Percentiles rank a stretch among this genome's conserved stretches.
Evolutionary conservation across 306 rosid species (phyloP).

Genomic region (Luffa aegyptiaca): DNA sequence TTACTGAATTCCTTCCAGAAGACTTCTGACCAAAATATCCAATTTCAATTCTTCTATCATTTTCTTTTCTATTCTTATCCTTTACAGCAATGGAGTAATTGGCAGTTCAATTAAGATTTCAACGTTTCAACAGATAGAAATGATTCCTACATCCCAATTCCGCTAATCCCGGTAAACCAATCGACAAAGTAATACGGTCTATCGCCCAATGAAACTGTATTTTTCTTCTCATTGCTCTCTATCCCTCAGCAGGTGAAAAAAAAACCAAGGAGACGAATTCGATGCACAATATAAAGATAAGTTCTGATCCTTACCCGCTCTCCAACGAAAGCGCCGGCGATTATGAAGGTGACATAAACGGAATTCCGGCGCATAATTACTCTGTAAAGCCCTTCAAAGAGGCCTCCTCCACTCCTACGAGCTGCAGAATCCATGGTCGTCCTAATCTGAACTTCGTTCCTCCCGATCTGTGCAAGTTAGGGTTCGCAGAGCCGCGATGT

Average conservation of each 20-base stretch:
- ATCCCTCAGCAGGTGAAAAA: background rate
- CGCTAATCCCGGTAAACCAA: background rate
- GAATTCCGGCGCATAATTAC: slow-evolving; percentile 97
- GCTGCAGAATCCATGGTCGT: slow-evolving; percentile 50
- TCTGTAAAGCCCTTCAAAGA: slow-evolving; percentile 67
- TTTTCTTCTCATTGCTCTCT: background rate
- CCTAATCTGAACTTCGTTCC: background rate
- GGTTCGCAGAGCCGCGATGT: slow-evolving; percentile 10
- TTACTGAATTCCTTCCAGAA: background rate
- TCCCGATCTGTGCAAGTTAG: slow-evolving; percentile 23
- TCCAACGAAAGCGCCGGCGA: slow-evolving; percentile 90
- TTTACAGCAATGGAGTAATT: background rate
- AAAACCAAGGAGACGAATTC: background rate
- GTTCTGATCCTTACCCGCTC: slow-evolving; percentile 55
- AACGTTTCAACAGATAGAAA: background rate
- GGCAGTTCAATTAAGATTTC: background rate
- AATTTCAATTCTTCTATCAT: background rate
- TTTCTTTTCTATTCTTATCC: background rate
- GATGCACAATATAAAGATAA: background rate
- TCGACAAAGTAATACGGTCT: background rate
- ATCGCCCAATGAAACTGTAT: background rate
- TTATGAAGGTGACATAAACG: slow-evolving; percentile 78
- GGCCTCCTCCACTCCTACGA: slow-evolving; percentile 61
- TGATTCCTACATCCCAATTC: background rate
- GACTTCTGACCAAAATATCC: background rate